Evolutionary conservation across 257 asterid species (phyloP).

Genomic region (Fraxinus pennsylvanica): DNA sequence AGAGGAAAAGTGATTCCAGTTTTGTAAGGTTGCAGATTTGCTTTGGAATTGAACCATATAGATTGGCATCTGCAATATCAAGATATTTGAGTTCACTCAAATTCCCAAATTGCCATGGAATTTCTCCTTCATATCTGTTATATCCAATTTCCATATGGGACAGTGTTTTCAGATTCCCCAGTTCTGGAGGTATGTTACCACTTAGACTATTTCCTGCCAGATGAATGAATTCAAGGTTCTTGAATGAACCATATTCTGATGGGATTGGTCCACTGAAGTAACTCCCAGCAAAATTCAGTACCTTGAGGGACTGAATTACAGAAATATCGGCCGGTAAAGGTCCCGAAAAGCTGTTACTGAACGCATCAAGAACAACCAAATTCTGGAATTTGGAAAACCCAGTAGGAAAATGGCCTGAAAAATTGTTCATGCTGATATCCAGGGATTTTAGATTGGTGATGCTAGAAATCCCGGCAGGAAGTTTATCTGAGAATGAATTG

Average conservation of each 20-base stretch:
- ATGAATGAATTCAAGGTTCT: slow-evolving; percentile 67
- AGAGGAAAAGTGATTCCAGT: slow-evolving; percentile 80
- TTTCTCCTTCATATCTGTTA: slow-evolving; percentile 67
- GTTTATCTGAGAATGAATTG: slow-evolving; percentile 66
- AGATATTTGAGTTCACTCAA: slow-evolving; percentile 75
- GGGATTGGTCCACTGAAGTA: slow-evolving; percentile 89
- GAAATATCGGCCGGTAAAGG: slow-evolving; percentile 71
- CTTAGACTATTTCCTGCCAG: slow-evolving; percentile 78
- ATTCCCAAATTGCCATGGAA: slow-evolving; percentile 90
- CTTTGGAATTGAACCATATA: slow-evolving; percentile 73
- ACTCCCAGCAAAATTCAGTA: slow-evolving; percentile 93
- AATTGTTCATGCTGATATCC: slow-evolving; percentile 89
- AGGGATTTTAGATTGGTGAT: slow-evolving; percentile 52
- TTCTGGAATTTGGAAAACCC: slow-evolving; percentile 59
- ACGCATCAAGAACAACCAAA: slow-evolving; percentile 80
- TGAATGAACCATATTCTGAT: slow-evolving; percentile 68
- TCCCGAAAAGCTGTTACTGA: slow-evolving; percentile 95
- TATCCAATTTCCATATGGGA: slow-evolving; percentile 97
- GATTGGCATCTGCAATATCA: slow-evolving; percentile 86
- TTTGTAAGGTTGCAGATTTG: slow-evolving; percentile 69
- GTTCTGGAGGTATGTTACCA: slow-evolving; percentile 70
- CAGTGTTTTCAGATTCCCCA: slow-evolving; percentile 60
- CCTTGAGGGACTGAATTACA: slow-evolving; percentile 46
- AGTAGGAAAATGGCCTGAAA: slow-evolving; percentile 77
- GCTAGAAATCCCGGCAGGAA: slow-evolving; percentile 64